These are phyloP conservation scores for Calycina marina DNA, from an alignment of 2,329 filamentous ascomycete genomes.

Conservation along the genomic window DNA sequence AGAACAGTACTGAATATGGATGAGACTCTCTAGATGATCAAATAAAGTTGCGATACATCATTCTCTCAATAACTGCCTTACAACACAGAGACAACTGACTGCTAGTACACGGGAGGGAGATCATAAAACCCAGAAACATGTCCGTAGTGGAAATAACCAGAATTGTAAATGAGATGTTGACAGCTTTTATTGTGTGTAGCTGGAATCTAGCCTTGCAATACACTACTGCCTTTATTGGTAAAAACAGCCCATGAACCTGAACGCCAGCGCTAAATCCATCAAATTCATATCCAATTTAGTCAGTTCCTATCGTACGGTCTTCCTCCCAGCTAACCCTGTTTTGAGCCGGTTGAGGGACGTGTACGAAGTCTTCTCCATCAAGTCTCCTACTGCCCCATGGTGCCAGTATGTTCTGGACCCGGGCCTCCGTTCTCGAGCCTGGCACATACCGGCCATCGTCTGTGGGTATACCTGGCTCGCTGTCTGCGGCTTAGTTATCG, in stretches of 20 bases:
- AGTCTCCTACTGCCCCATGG: slow-evolving; percentile 9
- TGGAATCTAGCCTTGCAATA: too few relatives aligned
- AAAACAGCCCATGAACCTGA: too few relatives aligned
- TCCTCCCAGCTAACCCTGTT: slow-evolving; percentile 17
- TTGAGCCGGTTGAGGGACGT: slow-evolving; percentile 15
- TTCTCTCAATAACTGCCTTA: too few relatives aligned
- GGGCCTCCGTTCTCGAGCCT: slow-evolving; percentile 5
- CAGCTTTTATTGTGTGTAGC: too few relatives aligned
- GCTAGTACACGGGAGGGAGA: too few relatives aligned
- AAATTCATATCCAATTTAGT: not conserved
- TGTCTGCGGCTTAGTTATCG: slow-evolving; percentile 1
- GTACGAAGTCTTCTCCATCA: slow-evolving; percentile 15
- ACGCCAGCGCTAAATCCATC: slow-evolving; percentile 8
- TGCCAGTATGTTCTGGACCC: slow-evolving; percentile 7
- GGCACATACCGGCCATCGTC: slow-evolving; percentile 10
- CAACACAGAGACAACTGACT: too few relatives aligned
- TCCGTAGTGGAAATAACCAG: too few relatives aligned
- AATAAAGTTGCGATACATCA: too few relatives aligned
- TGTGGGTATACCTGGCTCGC: slow-evolving; percentile 1
- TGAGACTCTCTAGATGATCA: too few relatives aligned
- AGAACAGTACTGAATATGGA: slow-evolving; percentile 23
- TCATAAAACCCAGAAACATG: too few relatives aligned
- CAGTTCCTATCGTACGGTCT: slow-evolving; percentile 10
- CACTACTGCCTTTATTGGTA: too few relatives aligned
- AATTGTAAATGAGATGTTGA: too few relatives aligned